phyloP scores from a whole-genome alignment of 495 filamentous ascomycete genomes.

The Cercophora scortea region DNA sequence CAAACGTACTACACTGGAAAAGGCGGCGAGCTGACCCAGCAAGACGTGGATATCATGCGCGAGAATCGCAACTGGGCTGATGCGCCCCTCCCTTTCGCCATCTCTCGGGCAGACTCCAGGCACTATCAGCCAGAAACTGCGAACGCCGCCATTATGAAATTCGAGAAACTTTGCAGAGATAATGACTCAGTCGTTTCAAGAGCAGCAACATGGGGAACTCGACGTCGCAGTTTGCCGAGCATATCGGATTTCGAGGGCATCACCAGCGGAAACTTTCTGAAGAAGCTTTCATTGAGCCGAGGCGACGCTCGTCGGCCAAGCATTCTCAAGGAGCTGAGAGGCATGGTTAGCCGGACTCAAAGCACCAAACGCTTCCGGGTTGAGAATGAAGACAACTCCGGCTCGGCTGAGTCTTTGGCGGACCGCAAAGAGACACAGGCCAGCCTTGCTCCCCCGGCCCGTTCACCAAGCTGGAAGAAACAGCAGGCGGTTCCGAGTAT shows the following conservation, averaged over 20 bases:
- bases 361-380: conserved; percentile 36
- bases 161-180: conserved; percentile 38
- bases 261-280: conserved; percentile 50
- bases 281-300: conserved; percentile 50
- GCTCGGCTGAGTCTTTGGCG: conserved; percentile 22
- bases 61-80: conserved; percentile 40
- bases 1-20: conserved; percentile 38
- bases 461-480: conserved; percentile 50
- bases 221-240: conserved; percentile 51
- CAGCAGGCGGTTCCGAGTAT: conserved; percentile 53
- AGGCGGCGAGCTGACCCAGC: conserved; percentile 29
- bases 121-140: conserved; percentile 41
- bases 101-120: conserved; percentile 21
- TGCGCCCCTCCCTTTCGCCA: conserved; percentile 33
- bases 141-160: conserved; percentile 44
- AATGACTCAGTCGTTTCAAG: conserved; percentile 51
- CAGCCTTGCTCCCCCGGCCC: conserved; percentile 44
- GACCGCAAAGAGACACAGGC: conserved; percentile 40
- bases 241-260: conserved; percentile 53
- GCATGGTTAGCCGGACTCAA: conserved; percentile 39
- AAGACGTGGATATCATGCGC: conserved; percentile 38
- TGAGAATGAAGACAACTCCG: conserved; percentile 29
- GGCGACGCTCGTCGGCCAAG: conserved; percentile 37
- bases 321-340: conserved; percentile 38
- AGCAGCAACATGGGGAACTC: conserved; percentile 66